Percentiles rank a stretch among this genome's conserved stretches.
phyloP scores from a whole-genome alignment of 2,329 filamentous ascomycete species.

The Fusarium floridanum region DNA sequence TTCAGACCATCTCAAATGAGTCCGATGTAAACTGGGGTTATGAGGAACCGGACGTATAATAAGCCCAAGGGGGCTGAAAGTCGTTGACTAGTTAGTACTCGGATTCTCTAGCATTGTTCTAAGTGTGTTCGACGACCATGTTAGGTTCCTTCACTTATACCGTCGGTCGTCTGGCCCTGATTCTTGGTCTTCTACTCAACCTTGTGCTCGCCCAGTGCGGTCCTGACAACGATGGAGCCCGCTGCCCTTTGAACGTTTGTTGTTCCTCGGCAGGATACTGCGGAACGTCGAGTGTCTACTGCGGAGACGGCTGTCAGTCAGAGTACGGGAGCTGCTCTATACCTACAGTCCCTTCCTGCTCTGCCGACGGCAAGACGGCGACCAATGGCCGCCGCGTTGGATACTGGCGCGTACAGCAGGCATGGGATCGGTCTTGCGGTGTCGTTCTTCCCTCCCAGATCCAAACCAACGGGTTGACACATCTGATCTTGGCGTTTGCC shows the following conservation, averaged over 20 bases:
- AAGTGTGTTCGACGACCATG: constrained; percentile 2
- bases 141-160: not conserved
- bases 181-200: not conserved
- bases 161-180: constrained; percentile 7
- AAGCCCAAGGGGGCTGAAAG: not conserved
- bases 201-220: constrained; percentile 9
- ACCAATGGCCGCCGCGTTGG: constrained; percentile 9
- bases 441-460: constrained; percentile 14
- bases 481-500: constrained; percentile 17
- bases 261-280: constrained; percentile 7
- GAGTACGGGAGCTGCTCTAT: constrained; percentile 9
- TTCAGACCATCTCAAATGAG: not conserved
- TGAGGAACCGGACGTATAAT: not conserved
- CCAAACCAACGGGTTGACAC: constrained; percentile 9
- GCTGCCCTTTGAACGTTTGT: constrained; percentile 9
- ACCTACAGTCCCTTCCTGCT: constrained; percentile 12
- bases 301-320: constrained; percentile 15
- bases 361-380: not conserved
- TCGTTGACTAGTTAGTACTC: not conserved
- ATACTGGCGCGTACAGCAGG: constrained; percentile 15
- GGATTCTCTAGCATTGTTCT: not conserved
- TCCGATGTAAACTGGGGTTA: not conserved
- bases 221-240: constrained; percentile 7
- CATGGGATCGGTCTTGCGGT: constrained; percentile 13
- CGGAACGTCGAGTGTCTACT: constrained; percentile 5